Conservation (phyloP, 2,329 filamentous ascomycete genomes). For the Scorias spongiosa region DNA sequence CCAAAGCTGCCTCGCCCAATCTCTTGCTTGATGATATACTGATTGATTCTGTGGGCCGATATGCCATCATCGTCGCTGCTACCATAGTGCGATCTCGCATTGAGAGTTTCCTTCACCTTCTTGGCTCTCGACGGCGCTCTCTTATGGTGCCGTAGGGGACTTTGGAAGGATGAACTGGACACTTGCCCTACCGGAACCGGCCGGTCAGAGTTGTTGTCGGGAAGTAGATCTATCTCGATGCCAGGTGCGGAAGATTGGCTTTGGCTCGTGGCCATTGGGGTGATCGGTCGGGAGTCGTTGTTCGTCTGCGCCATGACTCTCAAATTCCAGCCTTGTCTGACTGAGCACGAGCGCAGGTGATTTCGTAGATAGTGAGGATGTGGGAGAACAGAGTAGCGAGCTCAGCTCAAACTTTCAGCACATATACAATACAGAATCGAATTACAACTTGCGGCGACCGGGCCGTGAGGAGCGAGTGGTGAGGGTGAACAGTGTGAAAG, state of each 20-base stretch:
- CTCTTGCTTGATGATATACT: slow-evolving; percentile 86
- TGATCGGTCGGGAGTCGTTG: not conserved
- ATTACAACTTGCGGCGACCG: not conserved
- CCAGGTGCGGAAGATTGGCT: not conserved
- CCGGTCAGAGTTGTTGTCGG: not conserved
- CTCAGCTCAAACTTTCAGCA: not conserved
- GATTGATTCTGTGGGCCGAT: slow-evolving; percentile 77
- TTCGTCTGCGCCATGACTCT: not conserved
- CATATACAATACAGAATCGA: not conserved
- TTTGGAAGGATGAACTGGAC: slow-evolving; percentile 43
- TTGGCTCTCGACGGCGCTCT: slow-evolving; percentile 44
- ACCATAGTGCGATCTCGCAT: slow-evolving; percentile 74
- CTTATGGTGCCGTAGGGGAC: slow-evolving; percentile 50
- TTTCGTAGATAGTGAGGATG: too few relatives aligned
- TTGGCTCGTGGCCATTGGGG: not conserved
- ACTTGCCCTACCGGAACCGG: slow-evolving; percentile 11
- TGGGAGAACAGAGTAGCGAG: not conserved
- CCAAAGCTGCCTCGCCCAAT: slow-evolving; percentile 96
- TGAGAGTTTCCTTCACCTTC: slow-evolving; percentile 72
- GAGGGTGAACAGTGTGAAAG: not conserved
- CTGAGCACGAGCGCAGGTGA: too few relatives aligned
- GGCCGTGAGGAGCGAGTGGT: not conserved
- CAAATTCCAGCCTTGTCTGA: too few relatives aligned
- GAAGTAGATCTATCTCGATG: not conserved
- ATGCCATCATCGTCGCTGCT: slow-evolving; percentile 71